Evolutionary conservation across 352 stramenopile genomes (phyloP), one percentile per base, ranked within the genome.

Genomic region (Pythium plurisporium): DNA sequence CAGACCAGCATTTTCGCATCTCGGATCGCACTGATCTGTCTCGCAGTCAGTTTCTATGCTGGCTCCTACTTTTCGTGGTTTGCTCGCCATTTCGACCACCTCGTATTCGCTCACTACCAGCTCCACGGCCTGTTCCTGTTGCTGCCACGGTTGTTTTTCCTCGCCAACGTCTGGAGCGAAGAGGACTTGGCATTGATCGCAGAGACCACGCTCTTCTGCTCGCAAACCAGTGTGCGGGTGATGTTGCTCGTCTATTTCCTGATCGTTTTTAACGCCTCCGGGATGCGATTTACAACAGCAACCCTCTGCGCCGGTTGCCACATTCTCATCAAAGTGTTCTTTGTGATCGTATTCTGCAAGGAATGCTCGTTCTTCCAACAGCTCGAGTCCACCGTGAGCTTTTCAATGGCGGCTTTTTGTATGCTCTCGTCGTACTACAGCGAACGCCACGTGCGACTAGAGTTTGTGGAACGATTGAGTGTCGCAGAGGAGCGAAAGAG

Each of bases 401-500:
- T 82, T 12, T 64, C 75, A 6, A 73, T 88, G 69, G 70, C 74
- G 31, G 63, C 42, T n/a, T 88, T 90, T 51, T 90, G 77, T 46
- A 83, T 80, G 61, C 66, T 90, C 5, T 83, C 77, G 20, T 74
- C 79, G 11, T 88, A 82, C 66, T 75, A 85, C 58, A 75, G 72
- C 36, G 79, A 88, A 55, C 63, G 75, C 34, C 70, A 87, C 54
- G 78, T 90, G 6, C 75, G 79, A 2, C 64, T 72, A 2, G 79
- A 87, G 55, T 90, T 88, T 60, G 68, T 90, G 29, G 66, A 82
- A 44, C 71, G 79, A 0, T 54, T 85, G 29, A 70, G 71, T 31
- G 79, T 90, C 14, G 66, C 76, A 17, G 77, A 88, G 38, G 80
- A 89, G 26, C 76, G 79, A 23, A 89, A 89, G 41, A 73, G 79